Conservation (phyloP, 176 grass and related monocot genomes). For the bread wheat (Triticum aestivum) region DNA sequence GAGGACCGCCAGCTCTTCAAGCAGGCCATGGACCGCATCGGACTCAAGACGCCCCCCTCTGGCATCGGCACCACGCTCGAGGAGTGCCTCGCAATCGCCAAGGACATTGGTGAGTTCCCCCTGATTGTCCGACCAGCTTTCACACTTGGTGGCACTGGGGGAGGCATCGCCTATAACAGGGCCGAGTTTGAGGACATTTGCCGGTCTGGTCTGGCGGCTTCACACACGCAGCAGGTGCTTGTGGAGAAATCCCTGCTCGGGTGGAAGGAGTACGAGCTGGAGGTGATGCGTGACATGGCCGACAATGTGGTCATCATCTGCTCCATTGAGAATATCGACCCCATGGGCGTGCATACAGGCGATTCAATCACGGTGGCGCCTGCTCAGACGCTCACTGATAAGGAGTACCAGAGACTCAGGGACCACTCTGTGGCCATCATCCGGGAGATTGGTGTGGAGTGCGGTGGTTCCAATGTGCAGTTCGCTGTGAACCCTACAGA, state of each 20-base stretch:
- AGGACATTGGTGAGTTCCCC: conserved; percentile 74
- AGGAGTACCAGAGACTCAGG: conserved; percentile 95
- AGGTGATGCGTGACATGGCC: conserved; percentile 95
- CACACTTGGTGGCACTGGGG: conserved; percentile 88
- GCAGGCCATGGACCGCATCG: conserved; percentile 90
- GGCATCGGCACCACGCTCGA: conserved; percentile 87
- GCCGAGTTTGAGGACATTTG: conserved; percentile 93
- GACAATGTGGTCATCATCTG: conserved; percentile 99
- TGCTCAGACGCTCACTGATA: conserved; percentile 90
- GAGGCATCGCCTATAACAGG: conserved; percentile 89
- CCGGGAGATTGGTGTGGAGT: conserved; percentile 95
- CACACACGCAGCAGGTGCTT: conserved; percentile 77
- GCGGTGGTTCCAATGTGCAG: conserved; percentile 95
- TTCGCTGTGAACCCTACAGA: conserved; percentile 86
- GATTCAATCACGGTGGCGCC: conserved; percentile 96
- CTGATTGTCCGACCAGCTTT: conserved; percentile 90
- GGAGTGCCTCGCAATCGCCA: conserved; percentile 73
- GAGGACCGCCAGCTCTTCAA: conserved; percentile 96
- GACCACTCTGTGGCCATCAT: conserved; percentile 86
- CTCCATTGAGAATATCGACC: conserved; percentile 96
- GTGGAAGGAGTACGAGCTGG: conserved; percentile 99
- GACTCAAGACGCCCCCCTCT: conserved; percentile 85
- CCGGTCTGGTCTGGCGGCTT: conserved; percentile 65
- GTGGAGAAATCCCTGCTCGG: conserved; percentile 96
- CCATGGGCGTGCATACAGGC: conserved; percentile 97